Evolutionary conservation across 768 basidiomycete genomes (phyloP), one percentile per base, ranked within the genome.

Genomic region (Mycena capillaripes): DNA sequence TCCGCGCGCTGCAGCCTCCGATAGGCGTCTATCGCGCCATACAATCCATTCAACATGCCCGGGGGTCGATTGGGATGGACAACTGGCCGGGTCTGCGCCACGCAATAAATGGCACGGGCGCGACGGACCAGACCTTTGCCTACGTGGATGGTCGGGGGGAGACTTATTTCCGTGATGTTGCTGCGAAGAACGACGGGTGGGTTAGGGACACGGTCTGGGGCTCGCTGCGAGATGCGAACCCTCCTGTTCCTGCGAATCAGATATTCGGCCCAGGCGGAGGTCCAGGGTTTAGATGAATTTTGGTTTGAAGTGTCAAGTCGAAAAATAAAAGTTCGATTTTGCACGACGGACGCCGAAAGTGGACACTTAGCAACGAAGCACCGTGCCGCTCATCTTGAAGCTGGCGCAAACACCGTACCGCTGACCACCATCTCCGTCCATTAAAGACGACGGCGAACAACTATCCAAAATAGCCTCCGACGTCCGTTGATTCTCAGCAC

Each of bases 151-250:
- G 74, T 34, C 70, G 78, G 55, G 79, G 78, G 16, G 76, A 79
- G 72, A 81, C 79, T 1, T 81, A 81, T 68, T 82, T 81, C 70
- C 76, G 80, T 44, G 82, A 81, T 46, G 61, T 79, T 25, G 78
- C 77, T 14, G 76, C 82, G 30, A 79, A 81, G 72, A 80, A 82
- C 66, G 82, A 82, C 67, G 80, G 80, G 12, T 81, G 80, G 79
- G 79, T 79, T 42, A 73, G 46, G 40, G 80, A 83, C 66, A 61
- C 56, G 27, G 81, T 82, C 11, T 82, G 81, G 82, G 82, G 81
- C 12, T 76, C 78, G 9, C 66, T 80, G 69, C 70, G 74, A 17
- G 74, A 79, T 58, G 70, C 52, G 25, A 82, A 81, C 71, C 80
- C 79, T 25, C 79, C 79, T 14, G 78, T 81, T 14, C 79, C 79